Base-by-base conservation (phyloP, 2,329 filamentous ascomycete genomes). In the Fusarium sp. region DNA sequence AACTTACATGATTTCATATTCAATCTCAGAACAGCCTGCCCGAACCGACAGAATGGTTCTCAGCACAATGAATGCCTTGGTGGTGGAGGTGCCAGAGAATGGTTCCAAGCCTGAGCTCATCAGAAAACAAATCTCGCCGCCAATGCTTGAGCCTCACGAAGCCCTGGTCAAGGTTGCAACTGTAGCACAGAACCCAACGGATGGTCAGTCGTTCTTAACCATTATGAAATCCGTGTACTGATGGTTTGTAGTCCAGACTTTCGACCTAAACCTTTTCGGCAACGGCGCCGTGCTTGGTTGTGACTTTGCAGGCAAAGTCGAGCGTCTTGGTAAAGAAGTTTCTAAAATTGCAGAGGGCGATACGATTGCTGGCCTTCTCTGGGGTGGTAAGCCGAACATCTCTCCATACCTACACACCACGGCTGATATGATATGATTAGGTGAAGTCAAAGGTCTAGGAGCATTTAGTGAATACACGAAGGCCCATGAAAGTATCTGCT, bases 401-500 rank as follows among this genome's bases (percentile, higher is more conserved):
- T 8, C 7, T 15, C n/a, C n/a, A 21, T 32, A 25, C 30, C 8
- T 5, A 18, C 10, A 18, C 15, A 9, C 19, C 6, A 6, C 52
- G 18, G 16, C 61, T 65, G 19, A 74, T 37, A 30, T 19, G 30
- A 18, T 15, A 7, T 49, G 11, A 54, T 58, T n/a, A 76, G 76
- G 75, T 13, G 71, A 77, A 32, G 61, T 62, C 19, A 77, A 77
- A 60, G 80, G 81, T 0, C 60, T 83, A 2, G 84, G 84, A 3
- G 83, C 78, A 2, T 85, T 82, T 64, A 80, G 80, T 50, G 74
- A 84, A 64, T 84, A 85, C 46, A 79, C 79, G 2, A 43, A 86
- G 6, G 83, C 83, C 2, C 81, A 86, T 42, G 80, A 85, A 49
- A 64, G 71, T 10, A 84, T 85, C 59, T 83, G 78, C 62, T 86